Percentiles rank a stretch among this genome's conserved stretches.
Conservation (phyloP, 371 early-diverging fungal species). For the Mucor indicus region DNA sequence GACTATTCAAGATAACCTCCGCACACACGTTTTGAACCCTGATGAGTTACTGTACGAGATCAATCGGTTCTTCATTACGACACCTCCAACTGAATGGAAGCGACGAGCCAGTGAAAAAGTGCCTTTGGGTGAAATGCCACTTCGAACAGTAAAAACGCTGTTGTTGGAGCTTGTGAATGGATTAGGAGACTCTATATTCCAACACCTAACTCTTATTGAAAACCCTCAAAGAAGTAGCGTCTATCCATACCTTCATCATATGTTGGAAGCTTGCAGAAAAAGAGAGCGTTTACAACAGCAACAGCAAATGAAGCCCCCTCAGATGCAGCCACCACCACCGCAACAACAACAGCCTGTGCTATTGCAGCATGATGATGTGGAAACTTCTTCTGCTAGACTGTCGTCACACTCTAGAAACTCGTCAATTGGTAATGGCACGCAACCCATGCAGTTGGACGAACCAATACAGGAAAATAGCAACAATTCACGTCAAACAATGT, state of each 20-base stretch:
- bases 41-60: constrained; percentile 71
- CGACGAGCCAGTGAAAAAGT: constrained; percentile 67
- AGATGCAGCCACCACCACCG: neutral
- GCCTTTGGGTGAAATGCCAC: constrained; percentile 87
- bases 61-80: constrained; percentile 75
- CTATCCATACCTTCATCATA: constrained; percentile 66
- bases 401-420: constrained; percentile 27
- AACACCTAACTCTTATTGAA: constrained; percentile 62
- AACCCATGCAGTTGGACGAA: constrained; percentile 38
- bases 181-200: constrained; percentile 62
- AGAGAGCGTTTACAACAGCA: constrained; percentile 41
- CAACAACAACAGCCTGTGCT: constrained; percentile 21
- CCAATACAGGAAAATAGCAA: neutral
- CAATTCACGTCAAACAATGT: constrained; percentile 5
- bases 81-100: constrained; percentile 87
- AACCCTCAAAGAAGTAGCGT: constrained; percentile 63
- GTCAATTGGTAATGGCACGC: constrained; percentile 19
- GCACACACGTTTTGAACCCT: constrained; percentile 44
- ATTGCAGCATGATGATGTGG: constrained; percentile 8
- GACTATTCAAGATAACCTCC: constrained; percentile 67
- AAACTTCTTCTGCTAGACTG: constrained; percentile 2
- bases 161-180: constrained; percentile 72
- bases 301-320: constrained; percentile 10
- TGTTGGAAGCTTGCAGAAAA: constrained; percentile 65
- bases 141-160: constrained; percentile 91